Conservation (phyloP, 2,329 filamentous ascomycete genomes). For the Hymenoscyphus occultus region DNA sequence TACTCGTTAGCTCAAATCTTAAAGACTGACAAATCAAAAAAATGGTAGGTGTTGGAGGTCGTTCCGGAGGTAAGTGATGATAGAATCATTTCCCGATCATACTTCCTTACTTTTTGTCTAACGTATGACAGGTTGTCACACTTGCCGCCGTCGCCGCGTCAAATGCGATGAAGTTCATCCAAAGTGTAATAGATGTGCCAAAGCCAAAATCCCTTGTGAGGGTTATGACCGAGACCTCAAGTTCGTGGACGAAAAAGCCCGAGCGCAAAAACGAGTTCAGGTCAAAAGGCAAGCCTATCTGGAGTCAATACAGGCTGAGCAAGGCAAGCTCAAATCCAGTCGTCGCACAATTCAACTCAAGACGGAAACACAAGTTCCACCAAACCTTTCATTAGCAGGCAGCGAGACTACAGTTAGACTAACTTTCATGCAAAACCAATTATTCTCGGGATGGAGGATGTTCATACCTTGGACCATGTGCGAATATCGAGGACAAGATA, state of each 20-base stretch:
- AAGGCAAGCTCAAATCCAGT: conserved; percentile 11
- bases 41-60: conserved; percentile 14
- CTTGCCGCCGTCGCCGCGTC: conserved; percentile 18
- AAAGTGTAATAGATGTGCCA: conserved; percentile 18
- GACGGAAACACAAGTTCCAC: conserved; percentile 1
- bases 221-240: conserved; percentile 21
- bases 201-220: conserved; percentile 18
- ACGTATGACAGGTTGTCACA: conserved; percentile 17
- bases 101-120: background rate
- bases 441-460: conserved; percentile 16
- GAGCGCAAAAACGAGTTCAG: conserved; percentile 22
- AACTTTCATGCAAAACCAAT: conserved; percentile 15
- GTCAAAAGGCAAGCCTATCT: conserved; percentile 22
- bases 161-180: conserved; percentile 21
- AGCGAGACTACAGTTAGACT: conserved; percentile 10
- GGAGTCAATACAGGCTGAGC: conserved; percentile 20
- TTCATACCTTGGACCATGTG: conserved; percentile 16
- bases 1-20: background rate
- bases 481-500: conserved; percentile 13
- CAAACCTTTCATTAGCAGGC: conserved; percentile 7
- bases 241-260: conserved; percentile 23
- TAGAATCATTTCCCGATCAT: background rate
- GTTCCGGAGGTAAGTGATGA: conserved; percentile 14
- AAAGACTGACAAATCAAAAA: background rate
- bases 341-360: background rate